Percentiles rank a stretch among this genome's conserved stretches.
phyloP scores from a whole-genome alignment of 2,329 filamentous ascomycete species.

The Beauveria bassiana region DNA sequence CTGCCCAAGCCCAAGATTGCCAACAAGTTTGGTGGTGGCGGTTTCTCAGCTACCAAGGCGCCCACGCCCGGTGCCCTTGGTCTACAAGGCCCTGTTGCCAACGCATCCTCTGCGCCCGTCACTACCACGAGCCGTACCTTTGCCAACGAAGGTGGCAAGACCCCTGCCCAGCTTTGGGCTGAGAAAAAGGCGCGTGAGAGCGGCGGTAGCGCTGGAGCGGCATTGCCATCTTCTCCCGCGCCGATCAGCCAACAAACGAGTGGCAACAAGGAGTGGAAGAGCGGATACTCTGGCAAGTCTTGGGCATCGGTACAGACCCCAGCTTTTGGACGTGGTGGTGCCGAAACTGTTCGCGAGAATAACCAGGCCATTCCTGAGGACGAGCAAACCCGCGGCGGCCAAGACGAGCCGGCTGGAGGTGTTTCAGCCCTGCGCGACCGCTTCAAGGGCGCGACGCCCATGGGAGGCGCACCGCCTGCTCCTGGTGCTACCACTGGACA shows the following conservation, averaged over 20 bases:
- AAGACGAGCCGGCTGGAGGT: conserved; percentile 51
- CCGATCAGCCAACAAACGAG: conserved; percentile 62
- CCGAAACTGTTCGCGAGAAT: conserved; percentile 45
- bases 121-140: conserved; percentile 86
- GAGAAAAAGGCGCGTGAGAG: conserved; percentile 88
- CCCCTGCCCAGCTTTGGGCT: conserved; percentile 92
- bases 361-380: conserved; percentile 50
- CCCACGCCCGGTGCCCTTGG: conserved; percentile 66
- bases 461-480: conserved; percentile 35
- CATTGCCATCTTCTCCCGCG: conserved; percentile 37
- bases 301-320: conserved; percentile 76
- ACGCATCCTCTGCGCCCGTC: conserved; percentile 52
- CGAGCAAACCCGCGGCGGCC: conserved; percentile 33
- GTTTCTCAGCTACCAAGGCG: conserved; percentile 83
- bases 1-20: conserved; percentile 92
- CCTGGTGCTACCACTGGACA: conserved; percentile 18
- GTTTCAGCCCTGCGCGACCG: conserved; percentile 72
- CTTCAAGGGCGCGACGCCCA: conserved; percentile 70
- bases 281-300: conserved; percentile 79
- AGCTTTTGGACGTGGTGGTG: conserved; percentile 57
- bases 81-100: conserved; percentile 50
- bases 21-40: conserved; percentile 72
- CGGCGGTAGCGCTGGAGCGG: conserved; percentile 37
- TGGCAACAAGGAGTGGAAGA: conserved; percentile 74
- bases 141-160: conserved; percentile 91